Base-by-base conservation (phyloP, 176 grass and related monocot species). In the Ampelocalamus luodianensis region DNA sequence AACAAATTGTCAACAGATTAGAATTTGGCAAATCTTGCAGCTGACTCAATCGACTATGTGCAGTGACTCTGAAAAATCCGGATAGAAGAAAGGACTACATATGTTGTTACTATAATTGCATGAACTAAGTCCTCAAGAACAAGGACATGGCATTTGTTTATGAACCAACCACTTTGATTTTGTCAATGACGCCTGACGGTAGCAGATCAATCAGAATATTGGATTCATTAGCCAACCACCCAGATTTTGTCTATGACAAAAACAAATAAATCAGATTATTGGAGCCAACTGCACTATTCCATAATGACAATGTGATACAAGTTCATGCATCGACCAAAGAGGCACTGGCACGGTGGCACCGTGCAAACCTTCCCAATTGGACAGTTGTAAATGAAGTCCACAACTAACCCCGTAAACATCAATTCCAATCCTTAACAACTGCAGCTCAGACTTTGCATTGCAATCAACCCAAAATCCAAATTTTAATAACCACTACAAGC, bases 91-190 rank as follows among this genome's bases (percentile, higher is more conserved):
- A 79, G 42, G 12, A 45, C 10, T 32, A 55, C 6, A 56, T 37
- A 53, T 81, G 37, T 66, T 79, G 10, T 51, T 36, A 38, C n/a
- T 36, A 40, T 79, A 13, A 72, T 64, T 74, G 36, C 60, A 82
- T 76, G 4, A 70, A 48, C 15, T n/a, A 71, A 50, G 15, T 43
- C 54, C 11, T 44, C 17, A 43, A 54, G 38, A 61, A 10, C 12
- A 72, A 78, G 80, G 65, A 42, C 16, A 62, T 37, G 14, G 0
- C n/a, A 27, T 51, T 78, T 65, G 67, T 72, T 79, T 65, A 84
- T 73, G 24, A 65, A 46, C 67, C 61, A 48, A 56, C 15, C 2
- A 79, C 49, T 79, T 85, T 84, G 10, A 38, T 59, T 88, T 42
- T 73, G 20, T 27, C 48, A 74, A 72, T 13, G 27, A 44, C 32